Evolutionary conservation across 768 basidiomycete species (phyloP).

Genomic region (Cyclocybe aegerita): DNA sequence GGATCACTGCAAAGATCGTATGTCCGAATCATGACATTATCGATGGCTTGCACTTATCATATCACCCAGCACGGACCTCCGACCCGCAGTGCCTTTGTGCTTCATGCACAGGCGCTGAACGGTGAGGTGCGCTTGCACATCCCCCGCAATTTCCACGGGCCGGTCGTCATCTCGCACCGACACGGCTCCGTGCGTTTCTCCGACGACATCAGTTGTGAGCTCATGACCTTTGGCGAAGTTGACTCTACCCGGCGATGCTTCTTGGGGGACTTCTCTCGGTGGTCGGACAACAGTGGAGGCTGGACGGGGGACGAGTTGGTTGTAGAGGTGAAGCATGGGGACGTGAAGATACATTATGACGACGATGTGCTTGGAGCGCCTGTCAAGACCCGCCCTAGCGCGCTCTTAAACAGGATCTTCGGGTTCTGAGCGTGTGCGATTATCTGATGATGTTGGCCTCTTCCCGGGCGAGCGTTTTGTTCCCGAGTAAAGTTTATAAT

Average conservation of each 20-base stretch:
- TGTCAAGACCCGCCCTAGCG: slow-evolving; percentile 16
- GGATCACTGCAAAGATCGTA: slow-evolving; percentile 28
- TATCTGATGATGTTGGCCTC: too few species aligned
- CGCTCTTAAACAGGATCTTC: slow-evolving; percentile 22
- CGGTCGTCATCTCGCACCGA: slow-evolving; percentile 29
- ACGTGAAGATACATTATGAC: slow-evolving; percentile 35
- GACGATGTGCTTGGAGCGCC: slow-evolving; percentile 27
- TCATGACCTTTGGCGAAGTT: slow-evolving; percentile 32
- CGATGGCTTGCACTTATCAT: neutral
- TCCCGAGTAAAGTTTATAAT: too few species aligned
- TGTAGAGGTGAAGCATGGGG: slow-evolving; percentile 34
- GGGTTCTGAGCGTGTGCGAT: slow-evolving; percentile 15
- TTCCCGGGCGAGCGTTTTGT: too few species aligned
- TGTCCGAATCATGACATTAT: slow-evolving; percentile 1
- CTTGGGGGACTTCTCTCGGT: slow-evolving; percentile 38
- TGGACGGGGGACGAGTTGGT: slow-evolving; percentile 41
- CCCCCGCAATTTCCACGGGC: slow-evolving; percentile 41
- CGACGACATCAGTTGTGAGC: slow-evolving; percentile 23
- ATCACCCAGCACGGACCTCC: slow-evolving; percentile 15
- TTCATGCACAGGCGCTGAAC: slow-evolving; percentile 22
- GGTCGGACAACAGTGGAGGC: slow-evolving; percentile 20
- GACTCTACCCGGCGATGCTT: slow-evolving; percentile 34
- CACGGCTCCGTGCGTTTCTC: slow-evolving; percentile 34
- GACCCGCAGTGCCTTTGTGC: slow-evolving; percentile 22
- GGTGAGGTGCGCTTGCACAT: slow-evolving; percentile 36